Base-by-base conservation (phyloP, 2,329 filamentous ascomycete genomes). In the Colletotrichum tamarilloi region DNA sequence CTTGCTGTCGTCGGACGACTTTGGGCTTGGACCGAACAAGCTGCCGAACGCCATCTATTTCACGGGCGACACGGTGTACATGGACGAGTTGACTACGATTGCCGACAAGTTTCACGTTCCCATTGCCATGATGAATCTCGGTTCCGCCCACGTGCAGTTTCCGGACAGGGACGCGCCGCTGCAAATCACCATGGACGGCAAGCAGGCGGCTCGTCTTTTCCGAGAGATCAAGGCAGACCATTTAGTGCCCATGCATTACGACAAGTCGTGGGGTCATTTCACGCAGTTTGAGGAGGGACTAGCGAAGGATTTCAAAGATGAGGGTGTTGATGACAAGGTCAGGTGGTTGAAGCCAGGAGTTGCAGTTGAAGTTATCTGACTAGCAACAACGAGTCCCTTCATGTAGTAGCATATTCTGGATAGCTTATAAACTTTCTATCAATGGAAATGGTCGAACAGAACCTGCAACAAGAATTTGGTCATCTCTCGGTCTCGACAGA, bases 51-150 rank as follows among this genome's bases (percentile, higher is more conserved):
- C 82, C 2, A 82, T 88, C 8, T 88, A 84, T 72, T 85, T 88
- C 76, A 83, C 85, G 0, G 86, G 86, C 0, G 86, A 88, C 70
- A 88, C 86, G 0, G 81, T 87, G 2, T 87, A 87, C 68, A 76
- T 86, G 0, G 78, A 82, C 2, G 85, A 87, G 74, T 78, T 85
- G 5, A 35, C 68, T 75, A 1, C 53, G 74, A 6, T 84, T 86
- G 46, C 68, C 1, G 78, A 83, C 1, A 74, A 72, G 53, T 87
- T 77, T 63, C 81, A 86, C 63, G 73, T 87, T 11, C 74, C 76
- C 6, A 80, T 80, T 7, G 84, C 84, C n/a, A 28, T 4, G 32
- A 35, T 35, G 32, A 35, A 35, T 35, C 32, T 35, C 4, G 32
- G 32, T 35, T 35, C 32, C 32, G 32, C 32, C 4, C 32, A 35